Conservation (phyloP, 768 basidiomycete genomes). For the Tephrocybe sp. region DNA sequence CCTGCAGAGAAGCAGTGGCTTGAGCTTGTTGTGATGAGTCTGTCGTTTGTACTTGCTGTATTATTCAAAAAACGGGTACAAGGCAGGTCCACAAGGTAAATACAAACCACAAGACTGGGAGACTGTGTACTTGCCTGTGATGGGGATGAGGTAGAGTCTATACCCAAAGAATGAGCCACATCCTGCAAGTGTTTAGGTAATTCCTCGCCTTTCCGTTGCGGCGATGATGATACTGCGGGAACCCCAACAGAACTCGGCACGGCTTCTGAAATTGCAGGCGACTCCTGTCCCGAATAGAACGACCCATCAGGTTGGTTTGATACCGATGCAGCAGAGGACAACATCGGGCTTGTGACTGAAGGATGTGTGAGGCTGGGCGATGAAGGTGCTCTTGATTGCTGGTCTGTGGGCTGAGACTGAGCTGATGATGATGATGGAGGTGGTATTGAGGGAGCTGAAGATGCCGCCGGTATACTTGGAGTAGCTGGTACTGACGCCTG, state of each 20-base stretch:
- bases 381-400: slow-evolving; percentile 48
- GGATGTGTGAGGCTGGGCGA: slow-evolving; percentile 88
- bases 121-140: slow-evolving; percentile 41
- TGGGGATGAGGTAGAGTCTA: slow-evolving; percentile 48
- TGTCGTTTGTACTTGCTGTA: slow-evolving; percentile 36
- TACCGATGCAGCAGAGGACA: slow-evolving; percentile 72
- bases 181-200: slow-evolving; percentile 14
- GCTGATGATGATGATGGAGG: slow-evolving; percentile 32
- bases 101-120: slow-evolving; percentile 42
- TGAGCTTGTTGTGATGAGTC: slow-evolving; percentile 39
- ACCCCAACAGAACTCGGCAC: slow-evolving; percentile 39
- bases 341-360: slow-evolving; percentile 78
- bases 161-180: slow-evolving; percentile 7
- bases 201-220: slow-evolving; percentile 56
- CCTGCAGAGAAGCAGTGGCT: slow-evolving; percentile 21
- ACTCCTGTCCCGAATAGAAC: slow-evolving; percentile 69
- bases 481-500: slow-evolving; percentile 38
- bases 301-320: slow-evolving; percentile 69
- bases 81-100: neutral
- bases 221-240: slow-evolving; percentile 59
- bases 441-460: slow-evolving; percentile 42
- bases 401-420: slow-evolving; percentile 30
- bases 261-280: slow-evolving; percentile 74
- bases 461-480: slow-evolving; percentile 34
- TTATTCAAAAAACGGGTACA: neutral